Evolutionary conservation across 306 rosid genomes (phyloP).

Genomic region (Castanospermum australe): DNA sequence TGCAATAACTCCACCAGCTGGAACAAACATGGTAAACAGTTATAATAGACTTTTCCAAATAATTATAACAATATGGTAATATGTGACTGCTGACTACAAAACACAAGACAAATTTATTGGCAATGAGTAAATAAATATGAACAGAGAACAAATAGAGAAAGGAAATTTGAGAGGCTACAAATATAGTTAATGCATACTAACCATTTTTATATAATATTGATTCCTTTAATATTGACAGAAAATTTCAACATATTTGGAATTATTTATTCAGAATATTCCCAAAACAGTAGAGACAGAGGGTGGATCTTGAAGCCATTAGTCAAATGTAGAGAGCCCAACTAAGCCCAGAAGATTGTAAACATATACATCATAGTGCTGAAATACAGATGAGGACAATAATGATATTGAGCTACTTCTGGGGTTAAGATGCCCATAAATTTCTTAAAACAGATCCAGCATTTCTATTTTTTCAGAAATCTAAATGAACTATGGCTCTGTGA

Average conservation of each 20-base stretch:
- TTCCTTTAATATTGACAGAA: background rate
- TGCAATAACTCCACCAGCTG: constrained; percentile 95
- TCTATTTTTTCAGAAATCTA: background rate
- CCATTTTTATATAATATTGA: background rate
- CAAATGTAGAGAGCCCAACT: background rate
- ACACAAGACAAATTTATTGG: background rate
- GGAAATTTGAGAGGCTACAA: background rate
- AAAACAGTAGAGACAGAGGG: background rate
- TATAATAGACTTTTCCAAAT: constrained; percentile 1
- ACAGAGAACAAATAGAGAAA: background rate
- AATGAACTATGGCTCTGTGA: background rate
- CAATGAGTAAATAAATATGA: background rate
- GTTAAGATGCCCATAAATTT: background rate
- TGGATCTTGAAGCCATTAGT: background rate
- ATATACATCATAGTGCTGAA: background rate
- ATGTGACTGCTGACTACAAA: background rate
- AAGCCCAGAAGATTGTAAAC: background rate
- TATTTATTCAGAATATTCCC: background rate
- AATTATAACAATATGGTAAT: background rate
- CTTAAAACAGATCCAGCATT: background rate
- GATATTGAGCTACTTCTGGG: background rate
- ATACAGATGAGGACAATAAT: background rate
- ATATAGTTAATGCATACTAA: background rate
- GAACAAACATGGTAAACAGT: constrained; percentile 2
- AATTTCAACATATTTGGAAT: background rate